Percentiles rank a stretch among this genome's conserved stretches.
Evolutionary conservation across 2,329 filamentous ascomycete genomes (phyloP).

Genomic region (Cylindrodendrum hubeiense): DNA sequence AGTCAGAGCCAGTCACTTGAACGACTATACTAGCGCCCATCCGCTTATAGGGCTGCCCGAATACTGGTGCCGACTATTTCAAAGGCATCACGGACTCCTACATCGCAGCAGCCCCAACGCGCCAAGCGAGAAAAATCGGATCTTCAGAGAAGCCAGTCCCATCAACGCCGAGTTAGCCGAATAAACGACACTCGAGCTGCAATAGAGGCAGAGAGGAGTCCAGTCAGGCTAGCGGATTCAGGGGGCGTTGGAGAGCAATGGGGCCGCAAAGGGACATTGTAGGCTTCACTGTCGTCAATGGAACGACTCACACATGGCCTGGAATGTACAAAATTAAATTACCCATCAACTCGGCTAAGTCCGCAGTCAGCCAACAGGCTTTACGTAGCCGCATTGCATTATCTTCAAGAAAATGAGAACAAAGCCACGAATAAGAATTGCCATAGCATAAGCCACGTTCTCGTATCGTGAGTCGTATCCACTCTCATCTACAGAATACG

Average conservation of each 20-base stretch:
- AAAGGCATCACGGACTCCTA: not conserved
- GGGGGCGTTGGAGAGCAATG: not conserved
- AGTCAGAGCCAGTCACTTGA: not conserved
- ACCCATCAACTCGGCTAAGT: not conserved
- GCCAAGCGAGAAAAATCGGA: not conserved
- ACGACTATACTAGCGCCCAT: not conserved
- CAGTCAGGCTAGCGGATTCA: not conserved
- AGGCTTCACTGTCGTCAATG: too few relatives aligned
- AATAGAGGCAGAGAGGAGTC: not conserved
- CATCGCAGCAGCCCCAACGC: not conserved
- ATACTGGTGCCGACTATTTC: too few relatives aligned
- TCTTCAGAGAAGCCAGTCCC: not conserved
- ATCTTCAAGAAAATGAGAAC: not conserved
- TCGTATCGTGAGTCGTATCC: not conserved
- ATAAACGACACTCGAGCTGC: not conserved
- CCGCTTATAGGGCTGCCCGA: not conserved
- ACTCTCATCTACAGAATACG: not conserved
- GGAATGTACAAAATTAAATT: too few relatives aligned
- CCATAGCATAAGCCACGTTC: not conserved
- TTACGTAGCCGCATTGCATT: not conserved
- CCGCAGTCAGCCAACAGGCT: not conserved
- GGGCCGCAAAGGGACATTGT: not conserved
- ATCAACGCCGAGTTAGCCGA: not conserved
- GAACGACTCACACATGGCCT: not conserved
- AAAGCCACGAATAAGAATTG: not conserved